Evolutionary conservation across 192 early-diverging fungal species (phyloP), one percentile per base, ranked within the genome.

Genomic region (Backusella luteola): DNA sequence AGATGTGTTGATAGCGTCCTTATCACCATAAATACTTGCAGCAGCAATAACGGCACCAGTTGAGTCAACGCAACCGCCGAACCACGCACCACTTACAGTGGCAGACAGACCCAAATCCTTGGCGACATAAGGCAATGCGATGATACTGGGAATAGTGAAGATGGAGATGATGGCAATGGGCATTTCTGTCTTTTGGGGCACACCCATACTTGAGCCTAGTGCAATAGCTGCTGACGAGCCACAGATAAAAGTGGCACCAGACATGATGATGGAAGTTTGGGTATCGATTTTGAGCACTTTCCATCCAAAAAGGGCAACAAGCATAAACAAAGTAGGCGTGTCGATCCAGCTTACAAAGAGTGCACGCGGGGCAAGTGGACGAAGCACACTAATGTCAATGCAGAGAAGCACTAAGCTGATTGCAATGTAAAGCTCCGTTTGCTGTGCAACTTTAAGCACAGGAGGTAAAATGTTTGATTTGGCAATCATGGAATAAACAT

Each of bases 121-220:
- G 35, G 87, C 87, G 63, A 88, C 77, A 53, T 86, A 88, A 7
- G 87, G 87, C 19, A 88, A 69, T 1, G 85, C 87, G 59, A 88
- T 86, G 38, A 88, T 85, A 14, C 83, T 85, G 2, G 87, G 85
- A 56, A 88, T 86, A 11, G 85, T 86, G 32, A 88, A 88, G 17
- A 88, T 84, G 6, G 87, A 88, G 26, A 86, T 88, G 34, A 88
- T 88, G 53, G 85, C 87, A 63, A 88, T 86, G 15, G 87, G 87
- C 77, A 88, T 80, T 66, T 88, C 84, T 11, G 85, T 83, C 42
- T 88, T 88, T 49, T 67, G 72, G 7, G 82, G 78, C 21, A 82
- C 85, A 5, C 85, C 84, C 73, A 88, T 78, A 4, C 78, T 80
- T 1, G 84, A 76, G 8, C 82, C 82, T 11, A 86, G 69, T 19